phyloP scores from a whole-genome alignment of 75 land plant species.

The Chamaecyparis obtusa region DNA sequence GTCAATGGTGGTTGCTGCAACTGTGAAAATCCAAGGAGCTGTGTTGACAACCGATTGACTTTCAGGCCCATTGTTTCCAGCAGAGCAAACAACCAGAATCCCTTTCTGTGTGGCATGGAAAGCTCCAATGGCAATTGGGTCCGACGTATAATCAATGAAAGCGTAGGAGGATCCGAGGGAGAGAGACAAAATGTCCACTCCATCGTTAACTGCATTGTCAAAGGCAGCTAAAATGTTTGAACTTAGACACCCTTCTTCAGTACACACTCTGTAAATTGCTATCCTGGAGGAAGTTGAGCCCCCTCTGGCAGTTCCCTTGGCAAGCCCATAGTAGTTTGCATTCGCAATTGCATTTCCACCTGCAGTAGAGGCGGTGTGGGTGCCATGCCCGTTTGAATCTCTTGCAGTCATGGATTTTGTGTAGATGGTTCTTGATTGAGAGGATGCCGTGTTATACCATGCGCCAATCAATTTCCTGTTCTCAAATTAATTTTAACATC shows the following conservation, averaged over 20 bases:
- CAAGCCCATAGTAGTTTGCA: slow-evolving; percentile 62
- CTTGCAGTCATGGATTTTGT: slow-evolving; percentile 41
- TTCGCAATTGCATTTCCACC: slow-evolving; percentile 44
- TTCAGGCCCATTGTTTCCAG: slow-evolving; percentile 71
- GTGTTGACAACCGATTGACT: slow-evolving; percentile 52
- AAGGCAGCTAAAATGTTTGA: slow-evolving; percentile 57
- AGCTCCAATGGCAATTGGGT: slow-evolving; percentile 76
- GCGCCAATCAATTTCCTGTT: slow-evolving; percentile 79
- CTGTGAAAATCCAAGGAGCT: slow-evolving; percentile 75
- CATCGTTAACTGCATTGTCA: slow-evolving; percentile 74
- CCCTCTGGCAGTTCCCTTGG: slow-evolving; percentile 59
- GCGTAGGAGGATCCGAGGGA: slow-evolving; percentile 49
- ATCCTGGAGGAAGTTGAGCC: slow-evolving; percentile 52
- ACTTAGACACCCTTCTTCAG: slow-evolving; percentile 40
- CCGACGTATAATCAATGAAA: slow-evolving; percentile 43
- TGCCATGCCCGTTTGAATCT: slow-evolving; percentile 68
- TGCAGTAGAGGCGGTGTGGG: slow-evolving; percentile 75
- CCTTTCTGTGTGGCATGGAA: slow-evolving; percentile 63
- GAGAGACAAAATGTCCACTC: slow-evolving; percentile 67
- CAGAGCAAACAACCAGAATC: slow-evolving; percentile 60
- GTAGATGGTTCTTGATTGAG: not conserved
- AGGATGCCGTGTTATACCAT: slow-evolving; percentile 31
- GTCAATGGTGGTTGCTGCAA: slow-evolving; percentile 70
- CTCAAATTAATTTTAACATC: not conserved
- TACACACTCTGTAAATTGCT: slow-evolving; percentile 69